Evolutionary conservation across 75 land plant genomes (phyloP), one percentile per base, ranked within the genome.

Genomic region (Pinus tabuliformis): DNA sequence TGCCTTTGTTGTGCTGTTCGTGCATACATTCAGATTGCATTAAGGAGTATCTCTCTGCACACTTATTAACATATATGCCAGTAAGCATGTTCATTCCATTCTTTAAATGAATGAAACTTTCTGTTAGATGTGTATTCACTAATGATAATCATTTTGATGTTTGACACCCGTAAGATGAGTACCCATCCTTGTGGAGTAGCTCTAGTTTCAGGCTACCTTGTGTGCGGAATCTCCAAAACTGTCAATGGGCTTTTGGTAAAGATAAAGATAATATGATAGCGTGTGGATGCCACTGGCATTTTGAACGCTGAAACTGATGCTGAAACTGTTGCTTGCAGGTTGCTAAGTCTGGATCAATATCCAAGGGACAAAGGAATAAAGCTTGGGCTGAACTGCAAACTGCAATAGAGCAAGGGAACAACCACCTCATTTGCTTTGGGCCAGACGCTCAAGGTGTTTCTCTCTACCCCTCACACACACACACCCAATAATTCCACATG

Each of bases 261-360:
- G 36, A 16, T 17, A 24, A 16, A 33, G 68, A 33, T 30, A 64
- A 64, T 20, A 64, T 5, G 18, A 63, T 49, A 49, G 12, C 9
- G 54, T 49, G 54, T 9, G 54, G 12, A 49, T 49, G 54, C 12
- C 11, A 49, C 12, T 49, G 54, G 54, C 54, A 9, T 49, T 49
- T 49, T 49, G 54, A 49, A 49, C 11, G 54, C 54, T 49, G 54
- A 49, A 49, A 49, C 52, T 49, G 52, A 49, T 8, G 52, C 52
- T 49, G 52, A 49, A 49, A 49, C 54, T 49, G 54, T 49, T 49
- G 54, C 20, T 72, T 56, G 74, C 58, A 72, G 74, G 36, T 72
- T 54, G 74, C 74, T 72, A 72, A 72, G 54, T 24, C 74, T 26
- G 74, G 74, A 49, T 54, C 36, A 15, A 26, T 72, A 54, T 56